A percentile compares a stretch with the other conserved stretches of the same genome.
These are phyloP conservation scores for Trametes pubescens DNA, from an alignment of 1,284 basidiomycete species.

Conservation along the genomic window DNA sequence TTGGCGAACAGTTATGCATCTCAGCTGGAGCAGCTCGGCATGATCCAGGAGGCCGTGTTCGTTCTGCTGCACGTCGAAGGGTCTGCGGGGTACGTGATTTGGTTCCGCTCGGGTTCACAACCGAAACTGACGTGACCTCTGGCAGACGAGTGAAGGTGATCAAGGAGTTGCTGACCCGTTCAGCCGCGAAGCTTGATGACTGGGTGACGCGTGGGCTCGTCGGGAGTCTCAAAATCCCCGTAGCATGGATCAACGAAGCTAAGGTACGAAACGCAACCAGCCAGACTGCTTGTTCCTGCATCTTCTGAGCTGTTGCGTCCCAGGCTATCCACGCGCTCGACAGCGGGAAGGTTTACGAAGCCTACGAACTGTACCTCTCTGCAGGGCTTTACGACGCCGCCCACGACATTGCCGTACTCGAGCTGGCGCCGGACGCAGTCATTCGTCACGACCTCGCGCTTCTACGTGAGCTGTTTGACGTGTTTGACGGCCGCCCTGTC, in stretches of 20 bases:
- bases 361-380: slow-evolving; percentile 80
- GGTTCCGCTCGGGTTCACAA: slow-evolving; percentile 38
- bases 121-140: not conserved
- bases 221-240: slow-evolving; percentile 82
- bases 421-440: slow-evolving; percentile 92
- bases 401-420: slow-evolving; percentile 81
- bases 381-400: slow-evolving; percentile 79
- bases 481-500: slow-evolving; percentile 70
- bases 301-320: not conserved
- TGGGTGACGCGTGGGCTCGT: slow-evolving; percentile 79
- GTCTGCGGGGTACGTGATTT: slow-evolving; percentile 65
- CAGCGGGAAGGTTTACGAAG: slow-evolving; percentile 72
- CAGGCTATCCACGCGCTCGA: slow-evolving; percentile 76
- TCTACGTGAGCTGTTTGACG: slow-evolving; percentile 77
- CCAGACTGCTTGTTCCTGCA: slow-evolving; percentile 8
- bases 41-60: slow-evolving; percentile 89
- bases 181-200: slow-evolving; percentile 72
- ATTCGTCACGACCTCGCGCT: slow-evolving; percentile 82
- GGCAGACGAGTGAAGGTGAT: slow-evolving; percentile 80
- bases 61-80: slow-evolving; percentile 91
- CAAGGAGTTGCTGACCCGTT: slow-evolving; percentile 82
- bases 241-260: slow-evolving; percentile 88
- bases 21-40: slow-evolving; percentile 84
- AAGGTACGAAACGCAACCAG: slow-evolving; percentile 57
- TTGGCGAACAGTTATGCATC: slow-evolving; percentile 87